Base-by-base conservation (phyloP, 164 flowering plant genomes). In the Vitis amurensis region DNA sequence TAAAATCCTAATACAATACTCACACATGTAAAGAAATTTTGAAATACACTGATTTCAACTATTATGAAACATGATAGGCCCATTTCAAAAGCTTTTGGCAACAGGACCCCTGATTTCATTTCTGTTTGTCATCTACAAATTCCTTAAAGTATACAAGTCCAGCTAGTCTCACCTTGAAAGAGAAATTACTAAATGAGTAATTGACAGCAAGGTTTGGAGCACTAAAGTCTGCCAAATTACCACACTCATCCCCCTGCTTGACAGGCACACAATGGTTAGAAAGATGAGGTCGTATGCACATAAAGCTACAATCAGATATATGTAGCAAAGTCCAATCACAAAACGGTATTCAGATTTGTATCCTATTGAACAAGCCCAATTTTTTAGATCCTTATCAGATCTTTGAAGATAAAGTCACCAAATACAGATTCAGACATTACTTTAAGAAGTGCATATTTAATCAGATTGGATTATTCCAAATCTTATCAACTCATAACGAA, bases 151-250 rank as follows among this genome's bases (percentile, higher is more conserved):
- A n/a, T 15, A 7, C n/a, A 59, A 8, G 63, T n/a, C 5, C 8
- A 64, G 66, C 11, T 61, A 58, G 52, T 60, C 79, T 76, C 72
- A 96, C 99, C 99, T 96, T 96, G 59, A 93, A 96, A 15, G 99
- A 96, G 81, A 96, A 96, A 79, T 96, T 96, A 67, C 98, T 94
- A 76, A 94, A 96, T 0, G 97, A 93, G 78, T 93, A 96, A 62
- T 82, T 84, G 75, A 87, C 86, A n/a, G 75, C 73, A 64, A 86
- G 89, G 56, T 75, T 55, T 13, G 97, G 84, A 61, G 76, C 70
- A 56, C 79, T 68, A 72, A 96, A 93, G 2, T 93, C 97, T 67
- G 95, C 82, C 75, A 96, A 78, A 78, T 79, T 84, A 49, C 93
- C 89, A 76, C 87, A 96, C 78, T 88, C 97, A 75, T 96, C 99